Base-by-base conservation (phyloP, 106 monocot species). In the Platanthera guangdongensis region DNA sequence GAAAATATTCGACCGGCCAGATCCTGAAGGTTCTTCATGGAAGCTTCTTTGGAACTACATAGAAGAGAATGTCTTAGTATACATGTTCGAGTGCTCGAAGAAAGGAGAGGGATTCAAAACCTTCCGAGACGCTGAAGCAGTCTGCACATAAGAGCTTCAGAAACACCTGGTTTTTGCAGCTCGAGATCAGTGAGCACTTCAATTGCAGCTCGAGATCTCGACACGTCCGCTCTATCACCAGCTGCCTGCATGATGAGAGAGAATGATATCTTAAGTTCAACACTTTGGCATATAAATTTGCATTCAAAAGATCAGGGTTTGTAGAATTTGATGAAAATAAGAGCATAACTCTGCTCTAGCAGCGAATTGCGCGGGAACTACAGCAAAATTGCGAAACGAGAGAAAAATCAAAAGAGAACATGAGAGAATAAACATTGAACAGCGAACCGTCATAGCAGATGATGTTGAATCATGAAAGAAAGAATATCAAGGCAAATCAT, bases 21-120 rank as follows among this genome's bases (percentile, higher is more conserved):
- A 51, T 72, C 72, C 51, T 72, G 72, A 72, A 72, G 72, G 45
- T 72, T 72, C 45, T 72, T 72, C 72, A 51, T 72, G 18, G 72
- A 72, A 10, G 72, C 48, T 50, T 72, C 72, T 72, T 51, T 72
- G 9, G 72, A 72, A 22, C 72, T 72, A 51, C 5, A 72, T 7
- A n/a, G 6, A 67, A 67, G 16, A 67, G 32, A 67, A 67, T 67
- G 1, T 67, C 67, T 30, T 1, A 48, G 45, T 16, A 70, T 8
- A 53, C 1, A 1, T 10, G 14, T 15, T 15, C 12, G 18, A 18
- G 60, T 15, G n/a, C 13, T 15, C 0, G n/a, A 68, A 2, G 51
- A 21, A 45, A 2, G 49, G 22, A 22, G 39, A 1, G 5, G 60
- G 18, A 18, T 15, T 60, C n/a, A 51, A 22, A 51, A 72, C 72